Evolutionary conservation across 495 filamentous ascomycete genomes (phyloP).

Genomic region (Penicillium cataractarum): DNA sequence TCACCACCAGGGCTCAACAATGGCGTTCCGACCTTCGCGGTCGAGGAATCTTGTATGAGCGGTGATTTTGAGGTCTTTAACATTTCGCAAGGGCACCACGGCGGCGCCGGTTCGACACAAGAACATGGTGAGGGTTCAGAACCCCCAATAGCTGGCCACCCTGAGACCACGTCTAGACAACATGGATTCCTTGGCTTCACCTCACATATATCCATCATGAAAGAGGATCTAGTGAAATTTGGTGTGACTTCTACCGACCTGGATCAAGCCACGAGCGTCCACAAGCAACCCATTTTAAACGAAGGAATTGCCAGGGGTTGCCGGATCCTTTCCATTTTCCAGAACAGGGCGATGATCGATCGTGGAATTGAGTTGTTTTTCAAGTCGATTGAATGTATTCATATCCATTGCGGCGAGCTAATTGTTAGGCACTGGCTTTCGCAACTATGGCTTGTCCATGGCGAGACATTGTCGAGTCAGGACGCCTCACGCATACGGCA

Average conservation of each 20-base stretch:
- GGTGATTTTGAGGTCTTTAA: background rate
- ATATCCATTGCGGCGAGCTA: conserved; percentile 5
- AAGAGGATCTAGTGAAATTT: background rate
- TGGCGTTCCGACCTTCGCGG: background rate
- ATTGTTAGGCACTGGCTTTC: conserved; percentile 6
- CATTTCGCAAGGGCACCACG: background rate
- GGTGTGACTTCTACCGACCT: background rate
- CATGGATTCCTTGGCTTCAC: conserved; percentile 9
- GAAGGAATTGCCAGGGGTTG: conserved; percentile 2
- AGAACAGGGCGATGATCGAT: conserved; percentile 8
- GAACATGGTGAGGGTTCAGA: background rate
- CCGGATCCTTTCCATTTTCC: background rate
- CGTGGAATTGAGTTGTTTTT: conserved; percentile 7
- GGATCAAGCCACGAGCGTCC: background rate
- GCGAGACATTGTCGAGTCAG: conserved; percentile 3
- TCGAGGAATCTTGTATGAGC: background rate
- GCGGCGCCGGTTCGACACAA: background rate
- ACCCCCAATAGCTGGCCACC: background rate
- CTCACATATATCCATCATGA: conserved; percentile 5
- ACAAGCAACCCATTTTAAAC: background rate
- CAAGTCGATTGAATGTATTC: conserved; percentile 8
- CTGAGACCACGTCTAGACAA: background rate
- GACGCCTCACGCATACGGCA: background rate
- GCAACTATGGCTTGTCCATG: conserved; percentile 6
- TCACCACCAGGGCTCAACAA: background rate